Percentiles rank a stretch among this genome's conserved stretches.
phyloP scores from a whole-genome alignment of 1,139 yeast genomes.

The Kurtzmaniella quercitrusa region DNA sequence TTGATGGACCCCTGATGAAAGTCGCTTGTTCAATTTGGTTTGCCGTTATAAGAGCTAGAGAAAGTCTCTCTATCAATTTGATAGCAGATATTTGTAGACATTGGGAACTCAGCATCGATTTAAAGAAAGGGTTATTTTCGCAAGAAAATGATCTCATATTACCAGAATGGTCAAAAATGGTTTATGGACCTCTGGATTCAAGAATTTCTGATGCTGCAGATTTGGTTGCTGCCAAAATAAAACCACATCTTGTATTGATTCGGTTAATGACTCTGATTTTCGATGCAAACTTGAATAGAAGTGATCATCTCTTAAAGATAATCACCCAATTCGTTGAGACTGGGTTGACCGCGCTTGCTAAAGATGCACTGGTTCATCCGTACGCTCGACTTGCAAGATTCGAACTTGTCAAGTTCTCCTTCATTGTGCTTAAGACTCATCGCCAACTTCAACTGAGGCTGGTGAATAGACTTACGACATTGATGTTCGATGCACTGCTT shows the following conservation, averaged over 20 bases:
- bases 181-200: conserved; percentile 81
- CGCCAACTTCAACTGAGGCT: conserved; percentile 43
- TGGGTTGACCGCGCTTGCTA: conserved; percentile 50
- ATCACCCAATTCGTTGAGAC: conserved; percentile 60
- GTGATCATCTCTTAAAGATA: conserved; percentile 64
- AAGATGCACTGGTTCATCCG: conserved; percentile 74
- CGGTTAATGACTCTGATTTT: conserved; percentile 74
- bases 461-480: conserved; percentile 40
- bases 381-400: conserved; percentile 71
- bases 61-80: conserved; percentile 54
- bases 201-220: conserved; percentile 54
- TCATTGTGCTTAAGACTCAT: conserved; percentile 61
- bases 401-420: conserved; percentile 66
- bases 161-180: conserved; percentile 76
- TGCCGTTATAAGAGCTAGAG: conserved; percentile 65
- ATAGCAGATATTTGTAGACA: conserved; percentile 62
- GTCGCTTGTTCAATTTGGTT: conserved; percentile 78
- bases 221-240: conserved; percentile 45
- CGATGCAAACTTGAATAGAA: conserved; percentile 73
- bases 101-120: conserved; percentile 67
- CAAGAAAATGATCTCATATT: conserved; percentile 51
- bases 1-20: conserved; percentile 58
- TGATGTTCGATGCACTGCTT: conserved; percentile 62
- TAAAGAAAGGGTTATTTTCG: conserved; percentile 63
- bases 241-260: conserved; percentile 70